These are phyloP conservation scores for Osmanthus fragrans DNA, from an alignment of 257 asterid genomes.

Conservation along the genomic window DNA sequence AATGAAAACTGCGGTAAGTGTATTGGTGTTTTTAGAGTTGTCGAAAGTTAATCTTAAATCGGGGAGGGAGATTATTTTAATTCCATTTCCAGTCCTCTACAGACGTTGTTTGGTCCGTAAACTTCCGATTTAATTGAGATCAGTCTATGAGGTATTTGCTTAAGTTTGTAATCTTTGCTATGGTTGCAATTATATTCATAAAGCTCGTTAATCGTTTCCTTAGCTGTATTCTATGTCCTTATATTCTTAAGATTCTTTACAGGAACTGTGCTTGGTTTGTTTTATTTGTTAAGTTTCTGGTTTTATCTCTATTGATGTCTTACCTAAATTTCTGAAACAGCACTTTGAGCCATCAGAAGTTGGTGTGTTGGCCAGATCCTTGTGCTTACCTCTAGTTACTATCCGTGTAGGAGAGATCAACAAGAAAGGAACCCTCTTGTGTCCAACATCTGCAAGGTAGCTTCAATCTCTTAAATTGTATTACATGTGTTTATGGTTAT, in stretches of 20 bases:
- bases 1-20: background rate
- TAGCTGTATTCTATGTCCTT: background rate
- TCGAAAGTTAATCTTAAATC: background rate
- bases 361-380: slow-evolving; percentile 80
- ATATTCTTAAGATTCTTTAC: background rate
- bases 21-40: background rate
- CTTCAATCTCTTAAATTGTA: slow-evolving; percentile 20
- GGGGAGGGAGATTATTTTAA: background rate
- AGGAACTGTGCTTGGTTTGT: background rate
- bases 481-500: background rate
- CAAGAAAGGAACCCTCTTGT: slow-evolving; percentile 64
- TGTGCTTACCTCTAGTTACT: slow-evolving; percentile 89
- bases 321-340: slow-evolving; percentile 33
- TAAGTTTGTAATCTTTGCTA: background rate
- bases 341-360: slow-evolving; percentile 91
- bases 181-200: background rate
- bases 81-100: background rate
- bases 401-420: slow-evolving; percentile 83
- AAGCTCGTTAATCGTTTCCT: background rate
- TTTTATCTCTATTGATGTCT: background rate
- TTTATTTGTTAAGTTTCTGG: background rate
- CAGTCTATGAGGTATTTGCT: background rate
- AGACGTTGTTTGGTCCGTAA: background rate
- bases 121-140: background rate
- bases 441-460: slow-evolving; percentile 83